Base-by-base conservation (phyloP, 805 yeast genomes). In the Kluyveromyces aestuarii region DNA sequence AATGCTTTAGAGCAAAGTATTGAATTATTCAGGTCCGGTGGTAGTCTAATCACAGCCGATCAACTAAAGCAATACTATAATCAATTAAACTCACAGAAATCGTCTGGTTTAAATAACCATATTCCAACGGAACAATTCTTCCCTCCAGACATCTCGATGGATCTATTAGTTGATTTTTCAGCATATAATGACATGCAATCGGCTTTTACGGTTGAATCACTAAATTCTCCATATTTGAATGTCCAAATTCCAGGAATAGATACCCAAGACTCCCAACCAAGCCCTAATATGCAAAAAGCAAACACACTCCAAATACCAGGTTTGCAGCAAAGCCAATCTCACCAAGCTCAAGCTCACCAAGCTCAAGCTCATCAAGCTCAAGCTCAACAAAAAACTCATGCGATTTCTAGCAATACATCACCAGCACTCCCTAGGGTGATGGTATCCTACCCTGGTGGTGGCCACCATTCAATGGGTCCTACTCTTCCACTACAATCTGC, bases 71-170 rank as follows among this genome's bases (percentile, higher is more conserved):
- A 46, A 27, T 33, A 45, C 33, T 48, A 44, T 43, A 45, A 33
- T 30, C 48, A 45, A 27, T 39, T 47, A 17, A 43, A 27, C 27
- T 40, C 43, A 40, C 38, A 43, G 16, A 4, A 37, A 16, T n/a
- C 38, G 2, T 2, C 39, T 10, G 36, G 17, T 35, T n/a, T 43
- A 38, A 43, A 43, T 5, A 43, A 10, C 10, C 45, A 33, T 16
- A 14, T 21, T 10, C 39, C 27, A 11, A 43, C 45, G 14, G 45
- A 43, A 21, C 45, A 43, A n/a, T 30, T 43, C 14, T 19, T 43
- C 17, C 39, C 45, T n/a, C 58, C 59, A 10, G 55, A 61, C 46
- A 48, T 61, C 4, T 62, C 63, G 18, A 48, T 59, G 21, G 51
- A 52, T 27, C 37, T 55, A 11, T 38, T 58, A 17, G 50, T 60